phyloP scores from a whole-genome alignment of 768 basidiomycete species.

The Cytidiella melzeri region DNA sequence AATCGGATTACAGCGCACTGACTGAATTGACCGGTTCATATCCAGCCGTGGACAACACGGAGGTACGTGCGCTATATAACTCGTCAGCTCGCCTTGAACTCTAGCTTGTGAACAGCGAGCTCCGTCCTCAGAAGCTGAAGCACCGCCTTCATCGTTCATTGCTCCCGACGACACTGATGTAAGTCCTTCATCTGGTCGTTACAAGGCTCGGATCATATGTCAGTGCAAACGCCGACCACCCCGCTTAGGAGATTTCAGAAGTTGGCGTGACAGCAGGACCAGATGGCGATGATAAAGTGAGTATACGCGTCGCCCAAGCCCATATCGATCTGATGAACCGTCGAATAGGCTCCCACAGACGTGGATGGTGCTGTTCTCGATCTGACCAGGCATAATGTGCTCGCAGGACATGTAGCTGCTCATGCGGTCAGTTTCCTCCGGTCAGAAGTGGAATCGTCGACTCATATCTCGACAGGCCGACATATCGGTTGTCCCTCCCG shows the following conservation, averaged over 20 bases:
- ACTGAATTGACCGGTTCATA: slow-evolving; percentile 6
- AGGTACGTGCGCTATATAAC: slow-evolving; percentile 7
- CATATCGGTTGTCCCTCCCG: no score
- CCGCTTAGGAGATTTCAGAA: no score
- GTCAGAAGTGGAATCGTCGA: neutral
- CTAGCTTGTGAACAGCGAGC: slow-evolving; percentile 6
- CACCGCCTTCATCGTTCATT: slow-evolving; percentile 19
- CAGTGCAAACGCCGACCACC: no score
- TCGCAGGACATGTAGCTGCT: neutral
- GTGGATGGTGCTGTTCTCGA: neutral
- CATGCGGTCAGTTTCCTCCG: neutral
- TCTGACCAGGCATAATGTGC: neutral
- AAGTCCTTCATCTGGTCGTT: no score
- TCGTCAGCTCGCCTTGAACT: neutral
- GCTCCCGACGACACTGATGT: slow-evolving; percentile 7
- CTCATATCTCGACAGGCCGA: neutral
- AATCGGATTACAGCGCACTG: slow-evolving; percentile 11
- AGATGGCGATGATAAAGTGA: neutral
- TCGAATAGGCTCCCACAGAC: neutral
- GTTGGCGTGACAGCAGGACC: no score
- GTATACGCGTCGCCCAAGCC: neutral
- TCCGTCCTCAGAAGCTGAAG: slow-evolving; percentile 15
- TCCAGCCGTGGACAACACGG: slow-evolving; percentile 11
- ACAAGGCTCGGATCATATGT: no score
- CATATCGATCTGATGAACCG: neutral